These are phyloP conservation scores for Rhodotorula mucilaginosa DNA, from an alignment of 1,284 basidiomycete species.

Conservation along the genomic window DNA sequence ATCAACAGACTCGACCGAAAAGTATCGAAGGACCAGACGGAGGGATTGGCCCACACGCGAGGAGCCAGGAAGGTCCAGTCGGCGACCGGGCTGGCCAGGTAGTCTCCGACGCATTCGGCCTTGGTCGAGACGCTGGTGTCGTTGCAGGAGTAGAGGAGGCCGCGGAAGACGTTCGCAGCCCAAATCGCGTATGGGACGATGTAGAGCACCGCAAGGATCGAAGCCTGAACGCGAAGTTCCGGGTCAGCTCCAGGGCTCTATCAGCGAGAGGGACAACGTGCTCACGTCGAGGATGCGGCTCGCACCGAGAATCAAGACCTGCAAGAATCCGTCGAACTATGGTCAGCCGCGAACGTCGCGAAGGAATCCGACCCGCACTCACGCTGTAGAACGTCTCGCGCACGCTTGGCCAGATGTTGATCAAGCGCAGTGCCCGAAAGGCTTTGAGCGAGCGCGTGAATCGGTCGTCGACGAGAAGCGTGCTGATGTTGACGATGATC, in stretches of 20 bases:
- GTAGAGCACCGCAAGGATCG: conserved; percentile 83
- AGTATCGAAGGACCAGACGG: conserved; percentile 86
- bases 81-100: conserved; percentile 52
- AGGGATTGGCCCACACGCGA: conserved; percentile 83
- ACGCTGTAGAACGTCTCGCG: conserved; percentile 81
- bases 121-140: conserved; percentile 63
- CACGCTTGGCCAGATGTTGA: conserved; percentile 83
- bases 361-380: not conserved
- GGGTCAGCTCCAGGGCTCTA: not conserved
- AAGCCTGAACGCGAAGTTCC: conserved; percentile 55
- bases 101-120: conserved; percentile 73
- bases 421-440: conserved; percentile 80
- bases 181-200: conserved; percentile 97
- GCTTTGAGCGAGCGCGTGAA: conserved; percentile 84
- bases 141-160: conserved; percentile 81
- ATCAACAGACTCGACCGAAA: conserved; percentile 85
- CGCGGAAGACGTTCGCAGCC: conserved; percentile 92
- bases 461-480: conserved; percentile 72
- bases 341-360: no score
- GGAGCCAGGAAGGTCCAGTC: conserved; percentile 71
- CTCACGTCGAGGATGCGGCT: conserved; percentile 70
- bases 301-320: conserved; percentile 80
- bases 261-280: not conserved
- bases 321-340: not conserved
- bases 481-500: conserved; percentile 75